These are phyloP conservation scores for Geranium brycei DNA, from an alignment of 345 rosid species.

Conservation along the genomic window DNA sequence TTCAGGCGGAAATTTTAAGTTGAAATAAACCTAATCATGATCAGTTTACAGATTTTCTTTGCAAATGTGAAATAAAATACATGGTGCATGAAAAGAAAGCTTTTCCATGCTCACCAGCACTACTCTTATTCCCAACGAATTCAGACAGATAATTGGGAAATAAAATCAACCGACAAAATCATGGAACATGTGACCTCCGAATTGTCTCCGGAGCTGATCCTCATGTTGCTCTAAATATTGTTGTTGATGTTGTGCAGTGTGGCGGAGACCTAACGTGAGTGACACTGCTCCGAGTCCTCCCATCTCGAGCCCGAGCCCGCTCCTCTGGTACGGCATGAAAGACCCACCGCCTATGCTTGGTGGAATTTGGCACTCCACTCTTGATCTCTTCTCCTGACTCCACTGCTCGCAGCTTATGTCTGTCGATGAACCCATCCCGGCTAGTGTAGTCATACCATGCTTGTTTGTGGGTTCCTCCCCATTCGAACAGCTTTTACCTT, in stretches of 20 bases:
- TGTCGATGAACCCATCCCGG: conserved; percentile 5
- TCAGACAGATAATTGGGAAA: too few relatives aligned
- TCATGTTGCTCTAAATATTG: conserved; percentile 18
- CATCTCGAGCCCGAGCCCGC: conserved; percentile 22
- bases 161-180: conserved; percentile 35
- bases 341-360: conserved; percentile 24
- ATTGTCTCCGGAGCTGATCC: conserved; percentile 25
- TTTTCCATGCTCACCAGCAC: too few relatives aligned
- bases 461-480: conserved; percentile 5
- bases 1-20: too few relatives aligned
- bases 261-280: conserved; percentile 44
- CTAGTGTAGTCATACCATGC: conserved; percentile 12
- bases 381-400: conserved; percentile 33
- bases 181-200: conserved; percentile 38
- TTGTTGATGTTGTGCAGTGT: conserved; percentile 28
- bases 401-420: conserved; percentile 14
- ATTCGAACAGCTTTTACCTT: conserved; percentile 11
- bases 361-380: conserved; percentile 24
- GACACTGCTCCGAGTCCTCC: conserved; percentile 38
- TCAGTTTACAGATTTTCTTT: too few relatives aligned
- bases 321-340: conserved; percentile 24
- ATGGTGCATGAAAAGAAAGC: too few relatives aligned
- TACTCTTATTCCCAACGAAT: too few relatives aligned
- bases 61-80: neutral
- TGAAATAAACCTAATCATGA: too few relatives aligned